Percentiles rank a stretch among this genome's conserved stretches.
phyloP scores from a whole-genome alignment of 202 grass and related monocot species.

The Alloteropsis angusta region DNA sequence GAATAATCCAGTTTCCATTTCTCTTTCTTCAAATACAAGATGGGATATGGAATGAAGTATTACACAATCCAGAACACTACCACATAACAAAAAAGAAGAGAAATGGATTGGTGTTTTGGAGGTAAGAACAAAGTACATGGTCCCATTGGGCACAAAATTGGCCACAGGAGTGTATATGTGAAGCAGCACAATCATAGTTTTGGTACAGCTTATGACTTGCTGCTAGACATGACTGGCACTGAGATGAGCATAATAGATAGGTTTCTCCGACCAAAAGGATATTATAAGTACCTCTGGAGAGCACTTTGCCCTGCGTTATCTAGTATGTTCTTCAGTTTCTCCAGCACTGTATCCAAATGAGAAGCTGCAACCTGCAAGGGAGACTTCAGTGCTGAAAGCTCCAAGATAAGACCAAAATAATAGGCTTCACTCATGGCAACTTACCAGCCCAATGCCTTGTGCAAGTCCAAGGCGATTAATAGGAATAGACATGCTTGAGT shows the following conservation, averaged over 20 bases:
- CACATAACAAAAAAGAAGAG: conserved; percentile 5
- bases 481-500: conserved; percentile 83
- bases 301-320: conserved; percentile 62
- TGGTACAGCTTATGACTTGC: conserved; percentile 2
- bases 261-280: conserved; percentile 13
- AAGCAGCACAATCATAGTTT: neutral
- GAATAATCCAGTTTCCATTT: neutral
- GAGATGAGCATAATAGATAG: conserved; percentile 9
- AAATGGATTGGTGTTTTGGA: neutral
- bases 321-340: conserved; percentile 88
- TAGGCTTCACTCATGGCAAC: conserved; percentile 21
- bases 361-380: conserved; percentile 80
- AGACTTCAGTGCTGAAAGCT: conserved; percentile 21
- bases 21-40: conserved; percentile 10
- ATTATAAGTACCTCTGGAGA: conserved; percentile 57
- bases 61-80: neutral
- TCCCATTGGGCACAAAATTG: conserved; percentile 6
- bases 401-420: conserved; percentile 20
- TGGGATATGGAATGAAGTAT: neutral
- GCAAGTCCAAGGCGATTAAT: conserved; percentile 93
- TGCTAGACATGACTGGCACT: neutral
- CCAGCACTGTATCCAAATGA: conserved; percentile 96
- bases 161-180: neutral
- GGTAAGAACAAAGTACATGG: neutral
- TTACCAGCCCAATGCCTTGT: conserved; percentile 96